Conservation (phyloP, 768 basidiomycete species). For the Hericium alpestre region DNA sequence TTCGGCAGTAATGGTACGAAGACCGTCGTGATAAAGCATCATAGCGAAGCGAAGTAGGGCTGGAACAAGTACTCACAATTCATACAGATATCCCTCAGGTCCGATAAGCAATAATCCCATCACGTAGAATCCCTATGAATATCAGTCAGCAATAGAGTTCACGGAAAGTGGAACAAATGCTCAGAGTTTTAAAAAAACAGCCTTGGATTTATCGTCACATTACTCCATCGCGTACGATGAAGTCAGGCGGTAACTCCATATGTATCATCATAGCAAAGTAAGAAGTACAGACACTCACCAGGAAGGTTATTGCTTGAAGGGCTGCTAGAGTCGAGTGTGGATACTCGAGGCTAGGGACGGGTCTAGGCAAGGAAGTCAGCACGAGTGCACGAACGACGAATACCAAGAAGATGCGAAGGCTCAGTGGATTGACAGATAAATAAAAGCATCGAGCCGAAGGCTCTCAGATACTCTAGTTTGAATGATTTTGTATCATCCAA, state of each 20-base stretch:
- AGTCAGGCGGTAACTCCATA: conserved; percentile 86
- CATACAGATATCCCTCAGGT: background rate
- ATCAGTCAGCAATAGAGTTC: background rate
- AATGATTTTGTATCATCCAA: conserved; percentile 54
- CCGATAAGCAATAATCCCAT: background rate
- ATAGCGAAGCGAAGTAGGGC: conserved; percentile 20
- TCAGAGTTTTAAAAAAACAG: conserved; percentile 70
- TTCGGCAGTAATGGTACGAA: conserved; percentile 80
- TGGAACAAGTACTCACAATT: background rate
- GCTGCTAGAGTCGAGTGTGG: background rate
- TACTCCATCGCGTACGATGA: conserved; percentile 24
- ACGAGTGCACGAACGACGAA: background rate
- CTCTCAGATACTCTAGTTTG: conserved; percentile 95
- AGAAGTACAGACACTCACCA: conserved; percentile 25
- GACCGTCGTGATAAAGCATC: conserved; percentile 88
- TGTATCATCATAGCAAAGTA: conserved; percentile 40
- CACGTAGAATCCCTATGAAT: background rate
- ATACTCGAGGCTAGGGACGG: background rate
- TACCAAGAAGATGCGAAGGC: background rate
- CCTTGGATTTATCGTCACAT: conserved; percentile 69
- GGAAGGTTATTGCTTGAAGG: background rate
- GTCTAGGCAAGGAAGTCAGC: background rate
- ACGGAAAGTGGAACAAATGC: conserved; percentile 6
- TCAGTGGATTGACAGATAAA: conserved; percentile 20
- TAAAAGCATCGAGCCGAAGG: conserved; percentile 58